Percentiles rank a stretch among this genome's conserved stretches.
Evolutionary conservation across 352 stramenopile genomes (phyloP).

Genomic region (Phytopythium mirpurense): DNA sequence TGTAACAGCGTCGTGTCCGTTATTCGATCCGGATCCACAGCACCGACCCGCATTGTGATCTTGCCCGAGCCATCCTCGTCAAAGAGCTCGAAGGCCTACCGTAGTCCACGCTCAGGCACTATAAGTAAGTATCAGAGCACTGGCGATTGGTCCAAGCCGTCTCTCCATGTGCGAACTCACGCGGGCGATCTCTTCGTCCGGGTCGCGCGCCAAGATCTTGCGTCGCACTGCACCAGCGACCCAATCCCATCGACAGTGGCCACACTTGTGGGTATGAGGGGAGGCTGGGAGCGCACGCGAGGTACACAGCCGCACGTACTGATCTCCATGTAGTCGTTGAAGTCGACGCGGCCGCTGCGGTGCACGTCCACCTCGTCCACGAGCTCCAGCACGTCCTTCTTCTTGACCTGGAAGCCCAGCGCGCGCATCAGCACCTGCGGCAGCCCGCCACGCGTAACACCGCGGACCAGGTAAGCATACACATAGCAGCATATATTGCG

Average conservation of each 20-base stretch:
- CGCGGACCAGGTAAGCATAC: neutral
- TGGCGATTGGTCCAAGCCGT: neutral
- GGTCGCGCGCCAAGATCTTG: constrained; percentile 82
- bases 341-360: constrained; percentile 80
- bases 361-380: constrained; percentile 89
- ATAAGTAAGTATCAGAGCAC: neutral
- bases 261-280: too few relatives aligned
- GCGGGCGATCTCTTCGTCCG: constrained; percentile 90
- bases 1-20: too few relatives aligned
- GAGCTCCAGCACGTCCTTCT: constrained; percentile 83
- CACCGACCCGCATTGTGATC: constrained; percentile 72
- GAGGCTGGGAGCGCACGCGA: too few relatives aligned
- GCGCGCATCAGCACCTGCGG: constrained; percentile 83
- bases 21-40: too few relatives aligned
- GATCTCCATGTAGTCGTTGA: constrained; percentile 91
- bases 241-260: too few relatives aligned
- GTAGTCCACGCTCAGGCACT: neutral
- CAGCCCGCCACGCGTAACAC: neutral
- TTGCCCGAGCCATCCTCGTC: constrained; percentile 89
- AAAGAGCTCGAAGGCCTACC: constrained; percentile 94
- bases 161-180: constrained; percentile 19
- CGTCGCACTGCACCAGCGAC: constrained; percentile 42
- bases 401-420: constrained; percentile 90
- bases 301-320: constrained; percentile 60
- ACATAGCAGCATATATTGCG: too few relatives aligned